Evolutionary conservation across 106 monocot species (phyloP).

Genomic region (Amphibolis antarctica): DNA sequence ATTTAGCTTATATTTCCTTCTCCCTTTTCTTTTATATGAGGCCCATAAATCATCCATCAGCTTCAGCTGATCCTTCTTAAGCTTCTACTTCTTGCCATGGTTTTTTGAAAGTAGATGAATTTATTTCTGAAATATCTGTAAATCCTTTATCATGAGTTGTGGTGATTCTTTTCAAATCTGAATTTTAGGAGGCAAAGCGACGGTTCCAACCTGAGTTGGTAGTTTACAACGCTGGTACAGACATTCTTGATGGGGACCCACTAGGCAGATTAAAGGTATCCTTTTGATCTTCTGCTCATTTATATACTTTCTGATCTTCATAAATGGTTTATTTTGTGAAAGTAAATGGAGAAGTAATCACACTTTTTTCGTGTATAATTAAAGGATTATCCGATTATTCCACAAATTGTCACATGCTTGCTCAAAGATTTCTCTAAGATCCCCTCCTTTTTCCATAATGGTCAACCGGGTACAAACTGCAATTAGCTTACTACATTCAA

Average conservation of each 20-base stretch:
- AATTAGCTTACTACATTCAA: no score
- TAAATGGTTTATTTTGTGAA: no score
- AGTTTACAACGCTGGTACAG: conserved; percentile 96
- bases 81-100: not conserved
- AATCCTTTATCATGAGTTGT: not conserved
- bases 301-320: not conserved
- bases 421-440: no score
- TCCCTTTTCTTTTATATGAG: not conserved
- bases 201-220: conserved; percentile 76
- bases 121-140: not conserved
- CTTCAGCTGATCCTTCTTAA: not conserved
- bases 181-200: conserved; percentile 40
- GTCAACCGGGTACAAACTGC: no score
- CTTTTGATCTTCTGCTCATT: not conserved
- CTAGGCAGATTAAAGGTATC: conserved; percentile 82
- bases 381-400: no score
- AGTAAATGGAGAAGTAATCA: no score
- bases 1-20: no score
- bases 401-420: no score
- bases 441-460: no score
- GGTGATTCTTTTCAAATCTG: conserved; percentile 1
- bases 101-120: not conserved
- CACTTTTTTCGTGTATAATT: no score
- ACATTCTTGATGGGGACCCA: conserved; percentile 94
- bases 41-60: not conserved